Percentiles rank a stretch among this genome's conserved stretches.
Evolutionary conservation across 1,139 yeast genomes (phyloP).

Genomic region (Pichia terricola): DNA sequence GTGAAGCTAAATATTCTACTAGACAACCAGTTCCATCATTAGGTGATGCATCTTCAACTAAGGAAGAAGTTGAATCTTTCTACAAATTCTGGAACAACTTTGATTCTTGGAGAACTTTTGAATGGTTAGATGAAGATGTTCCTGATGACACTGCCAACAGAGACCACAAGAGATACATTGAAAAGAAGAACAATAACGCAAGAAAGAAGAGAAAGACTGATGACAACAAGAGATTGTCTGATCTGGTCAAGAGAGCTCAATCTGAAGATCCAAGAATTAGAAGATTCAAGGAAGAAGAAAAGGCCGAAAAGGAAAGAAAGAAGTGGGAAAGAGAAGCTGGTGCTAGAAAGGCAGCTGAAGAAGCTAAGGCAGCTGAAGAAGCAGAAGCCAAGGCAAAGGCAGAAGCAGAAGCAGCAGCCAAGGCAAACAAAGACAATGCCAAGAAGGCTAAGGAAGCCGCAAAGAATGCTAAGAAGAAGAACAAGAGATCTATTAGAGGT

Average conservation of each 20-base stretch:
- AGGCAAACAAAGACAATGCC: constrained; percentile 50
- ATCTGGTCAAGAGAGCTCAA: constrained; percentile 80
- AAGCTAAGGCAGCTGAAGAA: constrained; percentile 82
- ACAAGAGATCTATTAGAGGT: constrained; percentile 83
- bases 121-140: constrained; percentile 96
- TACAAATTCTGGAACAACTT: constrained; percentile 90
- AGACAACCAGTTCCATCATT: constrained; percentile 79
- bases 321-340: constrained; percentile 99
- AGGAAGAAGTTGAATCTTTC: constrained; percentile 81
- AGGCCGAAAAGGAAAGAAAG: constrained; percentile 87
- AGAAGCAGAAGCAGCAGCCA: constrained; percentile 43
- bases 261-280: constrained; percentile 92
- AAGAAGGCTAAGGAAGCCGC: constrained; percentile 98
- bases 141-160: constrained; percentile 99
- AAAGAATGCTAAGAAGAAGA: constrained; percentile 94
- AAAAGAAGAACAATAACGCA: constrained; percentile 92
- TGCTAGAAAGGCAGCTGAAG: constrained; percentile 90
- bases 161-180: constrained; percentile 97
- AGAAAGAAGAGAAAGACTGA: constrained; percentile 98
- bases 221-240: constrained; percentile 84
- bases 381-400: constrained; percentile 71
- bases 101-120: constrained; percentile 98
- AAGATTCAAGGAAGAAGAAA: constrained; percentile 86
- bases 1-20: constrained; percentile 88
- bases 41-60: constrained; percentile 60